These are phyloP conservation scores for Ogataea parapolymorpha DNA, from an alignment of 805 yeast genomes.

Conservation along the genomic window DNA sequence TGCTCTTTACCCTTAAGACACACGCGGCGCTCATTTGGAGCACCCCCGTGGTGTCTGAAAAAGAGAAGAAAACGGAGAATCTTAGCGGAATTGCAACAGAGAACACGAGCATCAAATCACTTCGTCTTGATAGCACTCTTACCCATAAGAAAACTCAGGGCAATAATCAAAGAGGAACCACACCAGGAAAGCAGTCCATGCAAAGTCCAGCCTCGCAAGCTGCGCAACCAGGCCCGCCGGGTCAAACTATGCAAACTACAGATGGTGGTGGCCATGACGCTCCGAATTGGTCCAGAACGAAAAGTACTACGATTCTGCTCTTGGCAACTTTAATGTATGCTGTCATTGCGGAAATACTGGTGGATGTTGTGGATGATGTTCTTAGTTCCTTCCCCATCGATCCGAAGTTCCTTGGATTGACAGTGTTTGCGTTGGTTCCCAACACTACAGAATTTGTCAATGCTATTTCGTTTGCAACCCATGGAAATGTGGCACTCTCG, in stretches of 20 bases:
- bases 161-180: background rate
- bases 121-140: conserved; percentile 16
- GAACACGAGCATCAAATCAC: conserved; percentile 26
- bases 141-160: conserved; percentile 10
- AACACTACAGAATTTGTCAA: conserved; percentile 95
- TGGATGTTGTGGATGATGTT: conserved; percentile 88
- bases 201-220: conserved; percentile 4
- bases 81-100: conserved; percentile 12
- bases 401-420: conserved; percentile 88
- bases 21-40: conserved; percentile 98
- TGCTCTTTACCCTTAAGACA: conserved; percentile 89
- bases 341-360: conserved; percentile 88
- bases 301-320: conserved; percentile 77
- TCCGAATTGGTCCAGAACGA: conserved; percentile 91
- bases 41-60: conserved; percentile 46
- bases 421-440: conserved; percentile 94
- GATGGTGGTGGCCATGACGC: conserved; percentile 83
- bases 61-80: conserved; percentile 30
- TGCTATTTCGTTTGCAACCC: conserved; percentile 93
- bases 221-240: background rate
- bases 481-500: conserved; percentile 93
- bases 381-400: conserved; percentile 73
- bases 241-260: too few species aligned
- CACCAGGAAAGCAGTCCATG: background rate
- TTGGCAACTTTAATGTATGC: conserved; percentile 88